A percentile compares a stretch with the other conserved stretches of the same genome.
phyloP scores from a whole-genome alignment of 148 eudicot species.

The Tetragonia tetragonoides region DNA sequence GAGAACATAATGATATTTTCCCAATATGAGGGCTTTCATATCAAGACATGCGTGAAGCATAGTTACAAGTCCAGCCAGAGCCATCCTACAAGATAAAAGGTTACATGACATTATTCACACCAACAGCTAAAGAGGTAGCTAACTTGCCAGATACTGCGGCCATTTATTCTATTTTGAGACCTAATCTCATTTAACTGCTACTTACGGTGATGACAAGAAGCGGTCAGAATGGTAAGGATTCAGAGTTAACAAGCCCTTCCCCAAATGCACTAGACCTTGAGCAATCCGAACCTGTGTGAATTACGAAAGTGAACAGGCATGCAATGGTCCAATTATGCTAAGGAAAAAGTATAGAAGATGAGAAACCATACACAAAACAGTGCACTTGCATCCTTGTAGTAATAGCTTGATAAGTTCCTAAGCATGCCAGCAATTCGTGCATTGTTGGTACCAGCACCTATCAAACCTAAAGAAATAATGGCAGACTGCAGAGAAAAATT shows the following conservation, averaged over 20 bases:
- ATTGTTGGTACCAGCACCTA: conserved; percentile 97
- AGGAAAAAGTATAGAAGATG: background rate
- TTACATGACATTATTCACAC: background rate
- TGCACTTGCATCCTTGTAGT: conserved; percentile 84
- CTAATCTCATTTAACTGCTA: background rate
- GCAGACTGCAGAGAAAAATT: conserved; percentile 63
- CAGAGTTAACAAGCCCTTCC: conserved; percentile 89
- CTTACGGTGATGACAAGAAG: conserved; percentile 87
- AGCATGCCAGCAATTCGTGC: conserved; percentile 98
- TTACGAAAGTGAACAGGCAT: background rate
- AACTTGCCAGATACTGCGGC: background rate
- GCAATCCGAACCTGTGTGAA: conserved; percentile 88
- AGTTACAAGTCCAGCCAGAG: conserved; percentile 79
- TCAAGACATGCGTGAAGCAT: conserved; percentile 83
- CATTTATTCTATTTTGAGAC: background rate
- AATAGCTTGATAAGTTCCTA: conserved; percentile 83
- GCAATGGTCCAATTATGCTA: background rate
- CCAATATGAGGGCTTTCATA: conserved; percentile 75
- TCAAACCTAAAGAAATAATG: conserved; percentile 81
- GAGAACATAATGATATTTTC: conserved; percentile 84
- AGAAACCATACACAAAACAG: conserved; percentile 70
- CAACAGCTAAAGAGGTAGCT: conserved; percentile 2
- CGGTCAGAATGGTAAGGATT: conserved; percentile 94
- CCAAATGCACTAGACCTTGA: conserved; percentile 93
- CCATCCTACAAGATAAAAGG: conserved; percentile 43